Base-by-base conservation (phyloP, 345 rosid genomes). In the Populus pruinosa region DNA sequence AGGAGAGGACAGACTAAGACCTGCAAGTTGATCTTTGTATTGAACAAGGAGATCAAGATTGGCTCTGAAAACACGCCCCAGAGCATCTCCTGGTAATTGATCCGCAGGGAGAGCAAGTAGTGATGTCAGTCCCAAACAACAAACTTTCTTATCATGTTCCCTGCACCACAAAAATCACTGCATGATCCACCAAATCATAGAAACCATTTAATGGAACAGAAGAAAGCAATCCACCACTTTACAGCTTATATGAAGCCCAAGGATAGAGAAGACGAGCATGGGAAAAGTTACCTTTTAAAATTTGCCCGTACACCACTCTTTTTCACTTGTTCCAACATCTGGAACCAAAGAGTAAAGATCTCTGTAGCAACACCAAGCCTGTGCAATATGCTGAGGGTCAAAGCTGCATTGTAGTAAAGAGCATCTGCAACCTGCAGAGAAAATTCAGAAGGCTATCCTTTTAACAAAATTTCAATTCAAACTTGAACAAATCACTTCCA, bases 81-180 rank as follows among this genome's bases (percentile, higher is more conserved):
- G 81, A 38, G 99, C 98, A 56, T 96, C 99, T 38, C 86, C 92
- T 5, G 97, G 91, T 76, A 96, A 87, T 78, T 90, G 99, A 78
- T 91, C 91, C 16, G 86, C 90, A 10, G 99, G 94, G 73, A 96
- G 97, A 67, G 87, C 88, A 76, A 96, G 91, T 64, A 96, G 85
- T 76, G 99, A 90, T 38, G 89, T 89, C 89, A 96, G 87, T 44
- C 99, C 99, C 91, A 96, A 86, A 86, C 97, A 92, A 87, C 99
- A 96, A 61, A 96, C 94, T 86, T 96, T 96, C 85, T 96, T 96
- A 80, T 90, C 97, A 75, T 96, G 94, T 76, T 90, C 98, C 90
- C 99, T 96, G 91, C 70, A 70, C 80, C 59, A 67, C 50, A 73
- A 72, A 86, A 67, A 78, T 62, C 41, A 76, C 64, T 82, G 67